Base-by-base conservation (phyloP, 2,329 filamentous ascomycete species). In the Zymoseptoria passerinii region DNA sequence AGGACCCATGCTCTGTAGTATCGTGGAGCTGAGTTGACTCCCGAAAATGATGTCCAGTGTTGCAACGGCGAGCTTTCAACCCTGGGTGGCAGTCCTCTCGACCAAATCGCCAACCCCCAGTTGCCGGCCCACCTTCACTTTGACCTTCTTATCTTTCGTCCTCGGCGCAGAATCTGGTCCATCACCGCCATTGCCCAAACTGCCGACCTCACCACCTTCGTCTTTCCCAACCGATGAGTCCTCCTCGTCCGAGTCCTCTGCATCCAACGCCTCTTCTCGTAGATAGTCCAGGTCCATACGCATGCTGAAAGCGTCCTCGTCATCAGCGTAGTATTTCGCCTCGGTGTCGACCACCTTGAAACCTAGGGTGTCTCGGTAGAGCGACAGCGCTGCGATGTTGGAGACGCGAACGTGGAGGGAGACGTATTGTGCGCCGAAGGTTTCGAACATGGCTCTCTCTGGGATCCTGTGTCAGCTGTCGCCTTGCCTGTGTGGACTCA, bases 381-480 rank as follows among this genome's bases (percentile, higher is more conserved):
- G 83, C 68, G 89, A 89, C 62, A 96, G 83, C 27, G 94, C 94
- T 6, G 94, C 94, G 61, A 83, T 83, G 80, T 99, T 99, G 75
- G 89, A 94, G 55, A 96, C 84, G 70, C 94, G 92, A 64, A 99
- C 94, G 78, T 99, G 94, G 35, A 99, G 84, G 35, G 89, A 95
- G 70, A 99, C 92, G 78, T 96, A 97, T 72, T 88, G 83, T 1
- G 92, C 94, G 68, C 85, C 83, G 72, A 92, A 96, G 35, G 89
- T 92, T 75, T 99, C 94, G 60, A 92, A 91, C 94, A 99, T 99
- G 68, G 94, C 94, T 68, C 90, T 83, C 78, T 96, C 89, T 92
- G 65, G 61, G 27, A 19, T 18, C 3, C 2, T 20, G 7, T n/a
- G 35, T 64, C 55, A 64, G 60, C 56, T 44, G 8, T 20, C n/a